Conservation (phyloP, 2,329 filamentous ascomycete species). For the Biscogniauxia mediterranea region DNA sequence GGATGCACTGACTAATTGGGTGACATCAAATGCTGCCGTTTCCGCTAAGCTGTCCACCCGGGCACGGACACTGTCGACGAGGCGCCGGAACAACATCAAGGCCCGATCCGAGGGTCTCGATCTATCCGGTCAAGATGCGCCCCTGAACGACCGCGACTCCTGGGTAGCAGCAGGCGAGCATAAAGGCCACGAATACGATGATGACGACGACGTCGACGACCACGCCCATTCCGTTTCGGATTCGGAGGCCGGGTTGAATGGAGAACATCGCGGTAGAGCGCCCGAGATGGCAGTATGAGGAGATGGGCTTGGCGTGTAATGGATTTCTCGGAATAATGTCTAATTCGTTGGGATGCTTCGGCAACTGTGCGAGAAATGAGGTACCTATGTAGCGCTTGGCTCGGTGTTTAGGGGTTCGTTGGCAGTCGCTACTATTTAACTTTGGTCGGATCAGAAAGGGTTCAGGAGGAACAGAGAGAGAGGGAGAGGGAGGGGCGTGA, state of each 20-base stretch:
- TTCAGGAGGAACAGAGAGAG: background rate
- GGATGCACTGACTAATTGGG: conserved; percentile 96
- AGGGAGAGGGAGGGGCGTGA: background rate
- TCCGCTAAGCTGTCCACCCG: conserved; percentile 83
- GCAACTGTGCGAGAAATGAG: background rate
- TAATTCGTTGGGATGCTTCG: conserved; percentile 20
- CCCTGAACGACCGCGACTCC: conserved; percentile 74
- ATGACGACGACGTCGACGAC: conserved; percentile 66
- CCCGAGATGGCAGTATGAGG: conserved; percentile 21
- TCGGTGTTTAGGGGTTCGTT: background rate
- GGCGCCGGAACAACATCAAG: conserved; percentile 70
- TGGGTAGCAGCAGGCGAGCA: conserved; percentile 77
- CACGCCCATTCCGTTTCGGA: conserved; percentile 53
- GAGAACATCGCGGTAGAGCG: conserved; percentile 44
- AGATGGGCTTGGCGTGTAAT: background rate
- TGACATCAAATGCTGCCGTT: conserved; percentile 84
- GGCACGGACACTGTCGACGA: conserved; percentile 82
- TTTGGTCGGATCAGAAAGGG: conserved; percentile 4
- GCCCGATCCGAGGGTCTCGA: conserved; percentile 72
- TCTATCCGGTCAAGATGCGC: conserved; percentile 77
- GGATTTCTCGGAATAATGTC: conserved; percentile 25
- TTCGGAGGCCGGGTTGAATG: conserved; percentile 52
- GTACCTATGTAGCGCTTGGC: background rate
- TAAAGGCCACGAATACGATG: conserved; percentile 55
- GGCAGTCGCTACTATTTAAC: conserved; percentile 4